Conservation (phyloP, 805 yeast genomes). For the Gaillardinia entomophila region DNA sequence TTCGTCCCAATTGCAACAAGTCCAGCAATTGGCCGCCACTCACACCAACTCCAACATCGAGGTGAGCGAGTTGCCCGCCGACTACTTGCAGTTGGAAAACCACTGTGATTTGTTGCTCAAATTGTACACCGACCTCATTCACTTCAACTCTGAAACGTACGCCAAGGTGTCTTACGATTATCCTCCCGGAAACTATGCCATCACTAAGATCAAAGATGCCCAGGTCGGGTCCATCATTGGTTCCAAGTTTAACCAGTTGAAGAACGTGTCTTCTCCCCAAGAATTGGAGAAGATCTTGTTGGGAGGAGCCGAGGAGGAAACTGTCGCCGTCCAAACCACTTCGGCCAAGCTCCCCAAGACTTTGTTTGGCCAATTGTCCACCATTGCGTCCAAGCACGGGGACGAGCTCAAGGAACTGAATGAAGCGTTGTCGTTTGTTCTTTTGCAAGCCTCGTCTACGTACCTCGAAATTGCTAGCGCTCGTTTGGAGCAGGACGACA, state of each 20-base stretch:
- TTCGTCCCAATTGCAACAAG: slow-evolving; percentile 56
- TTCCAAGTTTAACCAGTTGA: slow-evolving; percentile 52
- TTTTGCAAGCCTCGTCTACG: slow-evolving; percentile 49
- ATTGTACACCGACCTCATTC: slow-evolving; percentile 48
- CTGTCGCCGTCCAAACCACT: slow-evolving; percentile 24
- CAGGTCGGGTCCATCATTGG: slow-evolving; percentile 54
- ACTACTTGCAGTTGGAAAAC: slow-evolving; percentile 61
- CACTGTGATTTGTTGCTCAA: slow-evolving; percentile 60
- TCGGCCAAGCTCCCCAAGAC: slow-evolving; percentile 54
- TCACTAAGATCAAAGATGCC: slow-evolving; percentile 56
- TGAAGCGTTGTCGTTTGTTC: slow-evolving; percentile 47
- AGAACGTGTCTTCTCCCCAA: slow-evolving; percentile 59
- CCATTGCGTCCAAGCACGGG: slow-evolving; percentile 47
- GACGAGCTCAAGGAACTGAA: slow-evolving; percentile 41
- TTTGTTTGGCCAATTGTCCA: slow-evolving; percentile 63
- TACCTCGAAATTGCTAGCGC: slow-evolving; percentile 62
- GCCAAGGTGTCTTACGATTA: slow-evolving; percentile 75
- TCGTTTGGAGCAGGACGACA: slow-evolving; percentile 64
- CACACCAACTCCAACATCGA: slow-evolving; percentile 41
- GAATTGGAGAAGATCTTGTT: slow-evolving; percentile 57
- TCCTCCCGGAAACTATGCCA: slow-evolving; percentile 55
- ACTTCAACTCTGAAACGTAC: slow-evolving; percentile 46
- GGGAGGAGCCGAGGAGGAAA: slow-evolving; percentile 20
- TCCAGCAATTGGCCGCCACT: slow-evolving; percentile 32
- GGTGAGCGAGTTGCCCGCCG: slow-evolving; percentile 69